Conservation (phyloP, 1,284 basidiomycete species). For the Ustanciosporium gigantosporum region DNA sequence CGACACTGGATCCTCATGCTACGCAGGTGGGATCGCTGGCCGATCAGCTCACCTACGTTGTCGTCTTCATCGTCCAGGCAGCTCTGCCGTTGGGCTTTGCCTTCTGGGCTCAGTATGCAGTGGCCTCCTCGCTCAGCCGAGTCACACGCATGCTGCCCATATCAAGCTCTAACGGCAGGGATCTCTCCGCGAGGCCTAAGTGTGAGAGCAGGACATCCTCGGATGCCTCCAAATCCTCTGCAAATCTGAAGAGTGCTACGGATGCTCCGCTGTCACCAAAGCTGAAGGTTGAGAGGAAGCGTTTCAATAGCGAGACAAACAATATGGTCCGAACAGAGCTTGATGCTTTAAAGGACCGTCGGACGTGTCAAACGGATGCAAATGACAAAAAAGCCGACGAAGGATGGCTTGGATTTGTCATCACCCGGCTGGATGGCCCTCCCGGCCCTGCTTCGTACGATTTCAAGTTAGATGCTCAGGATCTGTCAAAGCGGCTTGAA, state of each 20-base stretch:
- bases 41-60: constrained; percentile 34
- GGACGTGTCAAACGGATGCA: no score
- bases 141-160: constrained; percentile 8
- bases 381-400: no score
- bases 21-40: constrained; percentile 31
- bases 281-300: constrained; percentile 7
- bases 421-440: constrained; percentile 15
- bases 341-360: no score
- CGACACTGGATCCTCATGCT: constrained; percentile 15
- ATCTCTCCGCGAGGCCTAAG: constrained; percentile 1
- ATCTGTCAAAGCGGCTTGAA: constrained; percentile 14
- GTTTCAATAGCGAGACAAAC: constrained; percentile 23
- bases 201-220: no score
- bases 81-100: constrained; percentile 30
- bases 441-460: constrained; percentile 1
- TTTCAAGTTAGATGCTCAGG: constrained; percentile 20
- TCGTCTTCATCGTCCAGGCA: constrained; percentile 45
- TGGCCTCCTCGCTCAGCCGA: constrained; percentile 28
- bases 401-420: constrained; percentile 29
- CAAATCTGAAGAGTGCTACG: not conserved
- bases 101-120: constrained; percentile 35
- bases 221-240: no score
- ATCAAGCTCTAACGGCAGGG: not conserved
- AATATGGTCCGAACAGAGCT: no score
- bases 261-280: not conserved